Percentiles rank a stretch among this genome's conserved stretches.
These are phyloP conservation scores for Auriscalpium vulgare DNA, from an alignment of 768 basidiomycete species.

Conservation along the genomic window DNA sequence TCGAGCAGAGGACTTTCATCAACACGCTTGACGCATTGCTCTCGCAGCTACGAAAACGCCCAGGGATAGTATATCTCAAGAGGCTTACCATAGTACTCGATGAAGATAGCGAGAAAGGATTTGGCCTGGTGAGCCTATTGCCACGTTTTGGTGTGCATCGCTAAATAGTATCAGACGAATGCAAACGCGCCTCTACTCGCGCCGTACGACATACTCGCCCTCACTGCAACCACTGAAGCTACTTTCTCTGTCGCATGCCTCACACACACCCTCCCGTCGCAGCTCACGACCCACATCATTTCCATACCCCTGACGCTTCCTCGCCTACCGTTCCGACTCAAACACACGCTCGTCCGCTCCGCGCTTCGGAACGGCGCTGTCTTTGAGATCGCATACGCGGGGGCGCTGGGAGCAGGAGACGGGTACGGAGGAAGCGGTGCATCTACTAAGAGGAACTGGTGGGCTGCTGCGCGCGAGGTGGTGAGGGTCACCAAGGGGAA, in stretches of 20 bases:
- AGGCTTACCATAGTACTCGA: constrained; percentile 75
- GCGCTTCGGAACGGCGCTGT: constrained; percentile 77
- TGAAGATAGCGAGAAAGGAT: constrained; percentile 81
- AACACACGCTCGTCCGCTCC: constrained; percentile 74
- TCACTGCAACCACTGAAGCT: constrained; percentile 62
- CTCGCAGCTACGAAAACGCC: constrained; percentile 48
- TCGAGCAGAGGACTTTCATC: constrained; percentile 64
- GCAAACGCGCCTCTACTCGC: constrained; percentile 55
- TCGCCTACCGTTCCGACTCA: constrained; percentile 72
- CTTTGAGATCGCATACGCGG: constrained; percentile 76
- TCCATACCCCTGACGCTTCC: constrained; percentile 71
- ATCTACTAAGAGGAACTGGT: constrained; percentile 71
- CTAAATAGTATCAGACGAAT: constrained; percentile 43
- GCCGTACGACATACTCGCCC: constrained; percentile 69
- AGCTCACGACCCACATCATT: constrained; percentile 75
- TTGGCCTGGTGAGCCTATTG: constrained; percentile 52
- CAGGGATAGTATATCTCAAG: constrained; percentile 61
- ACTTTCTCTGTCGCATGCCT: constrained; percentile 77
- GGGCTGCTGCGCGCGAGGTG: constrained; percentile 72
- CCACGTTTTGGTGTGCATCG: neutral
- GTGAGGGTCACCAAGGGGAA: constrained; percentile 76
- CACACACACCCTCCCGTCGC: constrained; percentile 68
- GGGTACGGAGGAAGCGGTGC: constrained; percentile 46
- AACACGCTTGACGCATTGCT: constrained; percentile 57
- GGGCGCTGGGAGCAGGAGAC: constrained; percentile 59